A percentile compares a stretch with the other conserved stretches of the same genome.
Conservation (phyloP, 208 protist species). For the Leishmania martiniquensis region DNA sequence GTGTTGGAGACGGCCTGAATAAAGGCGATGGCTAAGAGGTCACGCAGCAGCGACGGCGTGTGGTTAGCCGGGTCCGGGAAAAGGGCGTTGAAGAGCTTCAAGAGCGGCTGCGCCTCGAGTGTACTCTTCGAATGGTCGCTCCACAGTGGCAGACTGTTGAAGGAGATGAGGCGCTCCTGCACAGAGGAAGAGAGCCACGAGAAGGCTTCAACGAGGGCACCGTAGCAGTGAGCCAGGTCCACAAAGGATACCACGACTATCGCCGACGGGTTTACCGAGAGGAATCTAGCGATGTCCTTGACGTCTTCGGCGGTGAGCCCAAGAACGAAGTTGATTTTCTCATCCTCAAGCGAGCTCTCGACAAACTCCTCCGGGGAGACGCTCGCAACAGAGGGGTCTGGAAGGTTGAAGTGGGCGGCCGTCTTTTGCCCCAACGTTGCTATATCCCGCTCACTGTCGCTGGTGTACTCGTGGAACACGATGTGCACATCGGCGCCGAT, state of each 20-base stretch:
- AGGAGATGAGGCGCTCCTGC: conserved; percentile 33
- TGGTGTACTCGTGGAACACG: not conserved
- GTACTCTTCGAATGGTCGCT: conserved; percentile 20
- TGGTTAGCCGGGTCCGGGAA: not conserved
- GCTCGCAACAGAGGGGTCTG: not conserved
- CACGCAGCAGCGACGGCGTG: not conserved
- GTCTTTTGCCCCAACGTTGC: not conserved
- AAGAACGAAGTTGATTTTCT: conserved; percentile 1
- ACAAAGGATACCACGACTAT: conserved; percentile 34
- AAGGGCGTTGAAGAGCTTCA: conserved; percentile 24
- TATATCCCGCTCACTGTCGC: not conserved
- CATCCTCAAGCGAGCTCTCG: not conserved
- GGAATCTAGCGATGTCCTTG: conserved; percentile 15
- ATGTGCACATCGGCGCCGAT: not conserved
- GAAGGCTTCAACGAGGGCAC: conserved; percentile 19
- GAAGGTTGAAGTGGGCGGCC: not conserved
- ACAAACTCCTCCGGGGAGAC: not conserved
- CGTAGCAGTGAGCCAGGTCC: conserved; percentile 40
- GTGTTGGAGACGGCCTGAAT: conserved; percentile 14
- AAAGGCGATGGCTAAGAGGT: not conserved
- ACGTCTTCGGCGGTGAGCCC: conserved; percentile 18
- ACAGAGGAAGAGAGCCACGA: not conserved
- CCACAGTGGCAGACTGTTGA: conserved; percentile 55
- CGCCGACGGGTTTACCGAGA: conserved; percentile 15
- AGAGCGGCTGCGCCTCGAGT: not conserved